These are phyloP conservation scores for Pythium oligandrum DNA, from an alignment of 352 stramenopile species.

Conservation along the genomic window DNA sequence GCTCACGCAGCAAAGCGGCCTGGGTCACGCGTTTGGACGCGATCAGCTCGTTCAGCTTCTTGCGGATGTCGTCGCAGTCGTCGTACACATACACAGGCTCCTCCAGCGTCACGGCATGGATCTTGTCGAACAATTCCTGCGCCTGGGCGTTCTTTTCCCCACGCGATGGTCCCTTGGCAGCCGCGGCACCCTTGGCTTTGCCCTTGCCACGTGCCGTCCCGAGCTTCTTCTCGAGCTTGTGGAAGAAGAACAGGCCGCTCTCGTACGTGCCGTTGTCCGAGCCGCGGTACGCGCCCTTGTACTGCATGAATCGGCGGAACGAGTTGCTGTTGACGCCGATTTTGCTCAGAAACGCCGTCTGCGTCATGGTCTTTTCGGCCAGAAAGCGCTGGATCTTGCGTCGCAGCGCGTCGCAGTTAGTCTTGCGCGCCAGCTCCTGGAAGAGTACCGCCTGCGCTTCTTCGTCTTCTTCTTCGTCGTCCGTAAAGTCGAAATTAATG, in stretches of 20 bases:
- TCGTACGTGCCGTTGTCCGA: conserved; percentile 39
- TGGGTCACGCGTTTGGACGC: conserved; percentile 34
- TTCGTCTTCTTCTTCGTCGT: conserved; percentile 16
- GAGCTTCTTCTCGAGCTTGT: conserved; percentile 23
- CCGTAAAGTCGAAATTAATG: too few relatives aligned
- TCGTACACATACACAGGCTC: conserved; percentile 43
- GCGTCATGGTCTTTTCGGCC: conserved; percentile 45
- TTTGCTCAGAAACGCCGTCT: conserved; percentile 31
- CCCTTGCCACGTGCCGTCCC: not conserved
- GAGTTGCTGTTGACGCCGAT: conserved; percentile 48
- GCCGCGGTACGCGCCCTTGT: conserved; percentile 36
- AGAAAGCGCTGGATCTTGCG: conserved; percentile 44
- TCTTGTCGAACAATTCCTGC: conserved; percentile 27
- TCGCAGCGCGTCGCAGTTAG: conserved; percentile 40
- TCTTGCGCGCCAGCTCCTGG: conserved; percentile 16
- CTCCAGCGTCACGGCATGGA: conserved; percentile 30
- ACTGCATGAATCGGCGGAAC: conserved; percentile 46
- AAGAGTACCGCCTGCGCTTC: conserved; percentile 6
- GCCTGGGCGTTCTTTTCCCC: conserved; percentile 24
- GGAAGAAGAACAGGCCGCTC: conserved; percentile 34
- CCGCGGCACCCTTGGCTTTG: conserved; percentile 20
- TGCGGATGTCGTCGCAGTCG: conserved; percentile 49
- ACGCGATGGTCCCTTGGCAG: conserved; percentile 16
- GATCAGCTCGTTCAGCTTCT: conserved; percentile 40
- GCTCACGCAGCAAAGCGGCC: conserved; percentile 24